phyloP scores from a whole-genome alignment of 169 alveolate species.

The Plasmodium cynomolgi region DNA sequence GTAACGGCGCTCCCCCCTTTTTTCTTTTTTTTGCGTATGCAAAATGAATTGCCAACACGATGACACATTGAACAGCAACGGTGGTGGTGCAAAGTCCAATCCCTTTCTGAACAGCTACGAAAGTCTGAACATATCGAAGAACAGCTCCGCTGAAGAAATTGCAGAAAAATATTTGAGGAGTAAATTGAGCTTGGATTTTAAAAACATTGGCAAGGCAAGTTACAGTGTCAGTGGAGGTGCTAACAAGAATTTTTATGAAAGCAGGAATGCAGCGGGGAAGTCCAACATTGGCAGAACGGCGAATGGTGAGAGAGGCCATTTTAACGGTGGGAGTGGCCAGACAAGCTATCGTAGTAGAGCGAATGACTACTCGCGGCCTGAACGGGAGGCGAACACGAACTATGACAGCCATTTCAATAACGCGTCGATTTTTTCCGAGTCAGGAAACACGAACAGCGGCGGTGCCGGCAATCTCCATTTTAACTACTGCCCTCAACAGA shows the following conservation, averaged over 20 bases:
- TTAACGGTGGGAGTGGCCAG: slow-evolving; percentile 3
- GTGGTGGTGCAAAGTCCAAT: background rate
- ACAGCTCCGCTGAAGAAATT: slow-evolving; percentile 71
- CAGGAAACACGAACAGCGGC: background rate
- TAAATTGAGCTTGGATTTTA: slow-evolving; percentile 44
- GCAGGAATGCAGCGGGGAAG: background rate
- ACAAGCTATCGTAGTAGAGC: slow-evolving; percentile 1
- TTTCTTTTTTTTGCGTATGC: background rate
- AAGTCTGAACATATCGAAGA: slow-evolving; percentile 31
- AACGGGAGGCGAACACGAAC: background rate
- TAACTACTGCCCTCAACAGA: background rate
- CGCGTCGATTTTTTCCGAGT: background rate
- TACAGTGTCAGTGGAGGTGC: slow-evolving; percentile 2
- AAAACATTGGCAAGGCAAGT: slow-evolving; percentile 12
- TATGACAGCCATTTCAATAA: slow-evolving; percentile 24
- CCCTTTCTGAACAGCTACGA: slow-evolving; percentile 36
- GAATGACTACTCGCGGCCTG: slow-evolving; percentile 14
- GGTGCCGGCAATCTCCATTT: background rate
- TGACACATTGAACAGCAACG: background rate
- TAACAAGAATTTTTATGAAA: background rate
- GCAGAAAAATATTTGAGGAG: slow-evolving; percentile 71
- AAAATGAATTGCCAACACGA: slow-evolving; percentile 27
- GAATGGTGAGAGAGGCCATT: slow-evolving; percentile 1
- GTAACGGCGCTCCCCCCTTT: background rate
- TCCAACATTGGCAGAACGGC: background rate